Percentiles rank a stretch among this genome's conserved stretches.
phyloP scores from a whole-genome alignment of 208 protist genomes.

The Trypanosoma melophagium region DNA sequence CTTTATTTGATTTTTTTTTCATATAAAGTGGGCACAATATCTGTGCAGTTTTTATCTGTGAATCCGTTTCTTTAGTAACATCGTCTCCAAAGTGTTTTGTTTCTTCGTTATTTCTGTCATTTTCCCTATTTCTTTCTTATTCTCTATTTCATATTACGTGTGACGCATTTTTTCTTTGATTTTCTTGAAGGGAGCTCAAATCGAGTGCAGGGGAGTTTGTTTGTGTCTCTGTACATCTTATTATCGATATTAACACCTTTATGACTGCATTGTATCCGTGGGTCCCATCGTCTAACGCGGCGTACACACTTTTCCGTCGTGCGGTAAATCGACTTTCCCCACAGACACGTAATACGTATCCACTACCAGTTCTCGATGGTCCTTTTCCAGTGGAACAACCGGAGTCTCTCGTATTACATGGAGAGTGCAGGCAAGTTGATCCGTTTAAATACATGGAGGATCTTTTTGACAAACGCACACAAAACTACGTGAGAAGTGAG shows the following conservation, averaged over 20 bases:
- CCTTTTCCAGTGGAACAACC: slow-evolving; percentile 65
- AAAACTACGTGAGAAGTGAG: slow-evolving; percentile 68
- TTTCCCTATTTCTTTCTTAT: slow-evolving; percentile 13
- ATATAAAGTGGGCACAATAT: neutral
- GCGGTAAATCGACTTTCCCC: slow-evolving; percentile 72
- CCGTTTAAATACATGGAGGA: slow-evolving; percentile 90
- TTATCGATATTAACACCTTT: neutral
- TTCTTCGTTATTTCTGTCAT: slow-evolving; percentile 6
- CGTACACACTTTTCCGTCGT: slow-evolving; percentile 46
- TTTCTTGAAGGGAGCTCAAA: neutral
- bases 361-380: slow-evolving; percentile 75
- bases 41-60: neutral
- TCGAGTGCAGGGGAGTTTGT: neutral
- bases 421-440: slow-evolving; percentile 49
- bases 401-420: slow-evolving; percentile 55
- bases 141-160: neutral
- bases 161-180: neutral
- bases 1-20: neutral
- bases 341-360: slow-evolving; percentile 65
- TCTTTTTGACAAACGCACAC: slow-evolving; percentile 79
- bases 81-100: too few relatives aligned
- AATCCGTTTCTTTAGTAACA: neutral
- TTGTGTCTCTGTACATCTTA: neutral
- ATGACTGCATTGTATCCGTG: slow-evolving; percentile 87
- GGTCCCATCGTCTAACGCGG: slow-evolving; percentile 68